A percentile compares a stretch with the other conserved stretches of the same genome.
Conservation (phyloP, 2,329 filamentous ascomycete species). For the Penicillium olsonii region DNA sequence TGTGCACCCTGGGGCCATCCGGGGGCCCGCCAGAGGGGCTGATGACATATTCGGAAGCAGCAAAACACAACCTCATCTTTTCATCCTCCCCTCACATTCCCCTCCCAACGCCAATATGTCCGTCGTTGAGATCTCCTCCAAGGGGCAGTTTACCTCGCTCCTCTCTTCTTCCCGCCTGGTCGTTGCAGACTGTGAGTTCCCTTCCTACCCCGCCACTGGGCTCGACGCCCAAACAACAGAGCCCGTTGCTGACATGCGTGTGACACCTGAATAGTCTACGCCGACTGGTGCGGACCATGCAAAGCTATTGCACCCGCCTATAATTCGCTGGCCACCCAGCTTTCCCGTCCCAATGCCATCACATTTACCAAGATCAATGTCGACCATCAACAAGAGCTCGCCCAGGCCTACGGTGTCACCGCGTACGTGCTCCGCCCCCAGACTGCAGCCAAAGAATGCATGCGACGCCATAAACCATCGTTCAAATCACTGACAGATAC, state of each 20-base stretch:
- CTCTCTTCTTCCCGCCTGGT: slow-evolving; percentile 75
- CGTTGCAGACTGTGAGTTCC: slow-evolving; percentile 79
- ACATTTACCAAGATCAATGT: slow-evolving; percentile 87
- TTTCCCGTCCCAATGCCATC: slow-evolving; percentile 71
- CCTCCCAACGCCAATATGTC: slow-evolving; percentile 40
- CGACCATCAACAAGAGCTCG: slow-evolving; percentile 73
- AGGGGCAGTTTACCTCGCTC: slow-evolving; percentile 66
- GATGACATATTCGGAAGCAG: slow-evolving; percentile 33
- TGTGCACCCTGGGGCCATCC: not conserved
- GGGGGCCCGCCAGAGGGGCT: slow-evolving; percentile 16
- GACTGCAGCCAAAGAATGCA: not conserved
- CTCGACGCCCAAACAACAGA: slow-evolving; percentile 10
- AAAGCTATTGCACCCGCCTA: slow-evolving; percentile 81
- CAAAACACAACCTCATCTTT: slow-evolving; percentile 24
- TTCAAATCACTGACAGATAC: not conserved
- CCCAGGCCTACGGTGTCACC: slow-evolving; percentile 70
- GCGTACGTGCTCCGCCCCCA: slow-evolving; percentile 49
- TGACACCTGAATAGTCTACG: slow-evolving; percentile 65
- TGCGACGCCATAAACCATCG: not conserved
- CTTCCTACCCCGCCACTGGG: slow-evolving; percentile 13
- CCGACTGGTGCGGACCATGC: slow-evolving; percentile 84
- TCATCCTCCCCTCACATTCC: slow-evolving; percentile 9
- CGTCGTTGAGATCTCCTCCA: slow-evolving; percentile 60
- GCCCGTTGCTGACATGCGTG: slow-evolving; percentile 24
- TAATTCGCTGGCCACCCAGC: slow-evolving; percentile 69